Conservation (phyloP, 2,329 filamentous ascomycete genomes). For the Cytospora piceae region DNA sequence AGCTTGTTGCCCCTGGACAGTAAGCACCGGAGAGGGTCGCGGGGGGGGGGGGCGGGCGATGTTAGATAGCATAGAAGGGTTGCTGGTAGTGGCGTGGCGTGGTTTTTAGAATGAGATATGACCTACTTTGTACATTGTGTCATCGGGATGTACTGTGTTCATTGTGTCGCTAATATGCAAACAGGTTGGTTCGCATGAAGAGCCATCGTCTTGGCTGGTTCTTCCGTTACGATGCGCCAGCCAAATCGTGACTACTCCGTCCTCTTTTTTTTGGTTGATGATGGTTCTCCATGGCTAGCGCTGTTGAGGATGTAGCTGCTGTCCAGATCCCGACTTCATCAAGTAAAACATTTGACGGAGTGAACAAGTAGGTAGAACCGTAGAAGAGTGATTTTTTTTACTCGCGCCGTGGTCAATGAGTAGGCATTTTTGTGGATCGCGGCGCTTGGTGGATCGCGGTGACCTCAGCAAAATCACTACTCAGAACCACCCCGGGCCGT, state of each 20-base stretch:
- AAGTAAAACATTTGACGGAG: background rate
- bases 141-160: slow-evolving; percentile 12
- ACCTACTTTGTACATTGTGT: slow-evolving; percentile 19
- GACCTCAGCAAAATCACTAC: background rate
- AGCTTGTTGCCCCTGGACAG: slow-evolving; percentile 87
- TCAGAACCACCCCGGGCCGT: too few species aligned
- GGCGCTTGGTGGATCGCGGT: background rate
- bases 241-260: background rate
- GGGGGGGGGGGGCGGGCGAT: background rate
- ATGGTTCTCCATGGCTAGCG: background rate
- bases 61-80: slow-evolving; percentile 8
- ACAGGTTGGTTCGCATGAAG: background rate
- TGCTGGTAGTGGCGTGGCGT: slow-evolving; percentile 22
- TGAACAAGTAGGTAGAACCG: background rate
- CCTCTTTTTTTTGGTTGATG: background rate
- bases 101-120: slow-evolving; percentile 18
- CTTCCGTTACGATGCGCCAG: background rate
- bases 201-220: background rate
- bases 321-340: background rate
- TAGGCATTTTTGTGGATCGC: background rate
- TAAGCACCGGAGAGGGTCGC: slow-evolving; percentile 50
- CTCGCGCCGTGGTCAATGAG: background rate
- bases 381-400: background rate
- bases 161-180: background rate
- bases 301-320: background rate